phyloP scores from a whole-genome alignment of 2,329 filamentous ascomycete genomes.

The Trichothecium sympodiale region DNA sequence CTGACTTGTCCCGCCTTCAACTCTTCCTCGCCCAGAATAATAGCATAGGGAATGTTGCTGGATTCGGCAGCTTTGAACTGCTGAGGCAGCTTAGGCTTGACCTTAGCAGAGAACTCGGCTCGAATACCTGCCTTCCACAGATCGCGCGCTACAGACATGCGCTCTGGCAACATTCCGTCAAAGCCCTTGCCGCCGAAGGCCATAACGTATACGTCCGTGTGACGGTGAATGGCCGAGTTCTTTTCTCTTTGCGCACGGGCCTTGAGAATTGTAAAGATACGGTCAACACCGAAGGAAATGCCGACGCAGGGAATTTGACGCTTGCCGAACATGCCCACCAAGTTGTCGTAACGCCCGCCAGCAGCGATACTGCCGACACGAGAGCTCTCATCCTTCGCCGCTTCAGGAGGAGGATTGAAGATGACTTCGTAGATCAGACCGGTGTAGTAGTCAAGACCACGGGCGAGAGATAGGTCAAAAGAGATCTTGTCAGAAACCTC shows the following conservation, averaged over 20 bases:
- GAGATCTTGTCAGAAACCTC: constrained; percentile 63
- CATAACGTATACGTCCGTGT: constrained; percentile 88
- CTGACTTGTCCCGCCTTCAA: constrained; percentile 72
- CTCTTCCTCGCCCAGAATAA: constrained; percentile 89
- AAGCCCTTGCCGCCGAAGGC: constrained; percentile 83
- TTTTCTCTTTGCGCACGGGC: constrained; percentile 56
- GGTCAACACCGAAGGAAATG: constrained; percentile 89
- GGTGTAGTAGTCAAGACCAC: constrained; percentile 89
- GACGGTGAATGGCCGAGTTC: constrained; percentile 48
- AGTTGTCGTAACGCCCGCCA: constrained; percentile 82
- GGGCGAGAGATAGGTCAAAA: constrained; percentile 81
- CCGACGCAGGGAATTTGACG: constrained; percentile 54
- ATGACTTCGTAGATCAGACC: constrained; percentile 85
- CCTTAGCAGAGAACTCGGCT: constrained; percentile 82
- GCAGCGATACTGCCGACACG: constrained; percentile 80
- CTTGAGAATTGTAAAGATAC: constrained; percentile 89
- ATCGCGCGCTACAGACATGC: constrained; percentile 65
- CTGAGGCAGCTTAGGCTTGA: constrained; percentile 75
- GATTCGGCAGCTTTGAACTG: constrained; percentile 88
- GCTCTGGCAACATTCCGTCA: constrained; percentile 68
- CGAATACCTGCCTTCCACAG: constrained; percentile 76
- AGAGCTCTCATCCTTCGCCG: constrained; percentile 18
- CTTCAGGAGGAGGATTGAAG: no score
- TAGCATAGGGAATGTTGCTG: constrained; percentile 68
- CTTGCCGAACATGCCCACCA: constrained; percentile 92